Evolutionary conservation across 306 rosid genomes (phyloP).

Genomic region (Begonia masoniana): DNA sequence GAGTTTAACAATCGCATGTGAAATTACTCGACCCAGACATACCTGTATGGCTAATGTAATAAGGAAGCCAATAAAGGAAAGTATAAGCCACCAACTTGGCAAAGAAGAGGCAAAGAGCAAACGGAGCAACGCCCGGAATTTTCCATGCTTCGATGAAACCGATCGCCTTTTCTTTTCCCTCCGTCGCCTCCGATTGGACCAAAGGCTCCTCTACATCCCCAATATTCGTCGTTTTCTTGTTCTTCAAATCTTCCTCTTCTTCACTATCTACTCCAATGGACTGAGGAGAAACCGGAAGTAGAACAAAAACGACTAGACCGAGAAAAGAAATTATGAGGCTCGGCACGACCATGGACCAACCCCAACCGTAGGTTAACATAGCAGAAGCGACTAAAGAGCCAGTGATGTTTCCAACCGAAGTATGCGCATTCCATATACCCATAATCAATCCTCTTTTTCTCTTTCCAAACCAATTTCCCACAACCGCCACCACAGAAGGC

Average conservation of each 20-base stretch:
- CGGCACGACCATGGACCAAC: conserved; percentile 88
- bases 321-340: conserved; percentile 46
- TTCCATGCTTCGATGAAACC: conserved; percentile 93
- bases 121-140: conserved; percentile 98
- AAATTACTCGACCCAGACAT: neutral
- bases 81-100: conserved; percentile 98
- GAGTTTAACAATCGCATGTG: neutral
- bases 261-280: conserved; percentile 42
- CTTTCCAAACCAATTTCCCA: conserved; percentile 96
- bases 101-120: conserved; percentile 87
- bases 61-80: conserved; percentile 98
- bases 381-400: conserved; percentile 91
- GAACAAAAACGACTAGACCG: conserved; percentile 51
- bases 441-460: conserved; percentile 87
- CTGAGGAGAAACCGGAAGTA: conserved; percentile 65
- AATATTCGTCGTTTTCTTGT: conserved; percentile 33
- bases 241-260: conserved; percentile 38
- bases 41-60: conserved; percentile 92
- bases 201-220: conserved; percentile 36
- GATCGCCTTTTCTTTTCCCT: conserved; percentile 34
- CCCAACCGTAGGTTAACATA: conserved; percentile 80
- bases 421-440: conserved; percentile 99
- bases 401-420: conserved; percentile 82
- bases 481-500: conserved; percentile 95
- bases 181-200: conserved; percentile 25